These are phyloP conservation scores for Elsinoe arachidis DNA, from an alignment of 2,329 filamentous ascomycete genomes.

Conservation along the genomic window DNA sequence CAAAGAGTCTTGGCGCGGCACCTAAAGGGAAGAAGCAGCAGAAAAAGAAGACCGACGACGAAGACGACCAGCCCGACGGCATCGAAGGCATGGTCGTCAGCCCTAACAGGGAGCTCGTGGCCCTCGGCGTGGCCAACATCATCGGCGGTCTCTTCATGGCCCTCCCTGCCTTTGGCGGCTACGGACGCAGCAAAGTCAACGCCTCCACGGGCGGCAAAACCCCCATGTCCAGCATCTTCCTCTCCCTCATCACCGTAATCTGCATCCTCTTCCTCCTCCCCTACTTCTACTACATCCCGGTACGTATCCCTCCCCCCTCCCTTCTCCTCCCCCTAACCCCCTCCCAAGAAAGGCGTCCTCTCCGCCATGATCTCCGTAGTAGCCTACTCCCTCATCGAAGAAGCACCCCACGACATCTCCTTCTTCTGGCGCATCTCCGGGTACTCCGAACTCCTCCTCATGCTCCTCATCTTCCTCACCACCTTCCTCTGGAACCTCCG, in stretches of 20 bases:
- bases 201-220: slow-evolving; percentile 83
- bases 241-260: slow-evolving; percentile 73
- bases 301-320: slow-evolving; percentile 41
- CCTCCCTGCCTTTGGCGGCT: slow-evolving; percentile 88
- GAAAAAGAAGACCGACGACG: slow-evolving; percentile 31
- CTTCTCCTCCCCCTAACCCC: neutral
- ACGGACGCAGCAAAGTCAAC: slow-evolving; percentile 93
- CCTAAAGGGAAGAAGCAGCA: slow-evolving; percentile 44
- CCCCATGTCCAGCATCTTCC: slow-evolving; percentile 83
- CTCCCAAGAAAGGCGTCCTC: slow-evolving; percentile 72
- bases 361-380: slow-evolving; percentile 93
- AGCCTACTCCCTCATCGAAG: slow-evolving; percentile 87
- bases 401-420: slow-evolving; percentile 81
- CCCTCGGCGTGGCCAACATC: slow-evolving; percentile 84
- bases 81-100: slow-evolving; percentile 76
- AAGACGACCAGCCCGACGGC: slow-evolving; percentile 34
- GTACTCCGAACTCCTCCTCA: slow-evolving; percentile 76
- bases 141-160: slow-evolving; percentile 86
- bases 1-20: slow-evolving; percentile 69
- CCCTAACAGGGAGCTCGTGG: slow-evolving; percentile 86
- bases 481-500: slow-evolving; percentile 95
- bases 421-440: slow-evolving; percentile 84
- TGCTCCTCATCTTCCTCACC: slow-evolving; percentile 80
- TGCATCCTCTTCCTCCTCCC: slow-evolving; percentile 76
- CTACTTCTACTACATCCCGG: slow-evolving; percentile 92